Base-by-base conservation (phyloP, 345 rosid genomes). In the Salix arbutifolia region DNA sequence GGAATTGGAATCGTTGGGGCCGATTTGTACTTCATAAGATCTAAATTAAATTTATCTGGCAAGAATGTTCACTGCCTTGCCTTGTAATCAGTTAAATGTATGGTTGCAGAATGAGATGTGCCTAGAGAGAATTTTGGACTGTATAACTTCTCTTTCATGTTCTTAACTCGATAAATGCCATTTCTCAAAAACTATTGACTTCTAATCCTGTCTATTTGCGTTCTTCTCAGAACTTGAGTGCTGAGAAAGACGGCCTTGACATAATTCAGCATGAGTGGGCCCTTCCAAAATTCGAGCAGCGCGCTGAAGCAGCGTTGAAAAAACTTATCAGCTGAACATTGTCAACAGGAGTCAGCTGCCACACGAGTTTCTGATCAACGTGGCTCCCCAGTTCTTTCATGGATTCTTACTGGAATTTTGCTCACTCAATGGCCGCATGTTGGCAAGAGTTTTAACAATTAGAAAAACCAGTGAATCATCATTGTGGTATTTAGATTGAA, bases 201-300 rank as follows among this genome's bases (percentile, higher is more conserved):
- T 2, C n/a, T 71, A n/a, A 64, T 50, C 23, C 35, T 77, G 53
- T 62, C 25, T 42, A 2, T 46, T 50, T 75, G 38, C 48, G 9
- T 44, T 72, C 12, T 73, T 72, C 38, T 19, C 89, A 96, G 98
- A 93, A 89, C 86, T 82, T 96, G 90, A 71, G 98, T 38, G 76
- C 81, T 17, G 81, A 78, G 81, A 78, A 78, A 67, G 76, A 78
- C 60, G 37, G 82, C 17, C 83, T 80, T 8, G 83, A 80, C 74
- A 80, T 80, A 58, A 70, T 80, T 60, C 83, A 81, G 72, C 84
- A 81, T 65, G 84, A 81, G 53, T 81, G 84, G 84, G 96, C 91
- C 33, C 83, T 93, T n/a, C 98, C 99, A 5, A 90, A 90, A 75
- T 92, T 96, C 10, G 99, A 96, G 90, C 91, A 87, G 70, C 93